phyloP scores from a whole-genome alignment of 345 rosid species.

The Syzygium jambos region DNA sequence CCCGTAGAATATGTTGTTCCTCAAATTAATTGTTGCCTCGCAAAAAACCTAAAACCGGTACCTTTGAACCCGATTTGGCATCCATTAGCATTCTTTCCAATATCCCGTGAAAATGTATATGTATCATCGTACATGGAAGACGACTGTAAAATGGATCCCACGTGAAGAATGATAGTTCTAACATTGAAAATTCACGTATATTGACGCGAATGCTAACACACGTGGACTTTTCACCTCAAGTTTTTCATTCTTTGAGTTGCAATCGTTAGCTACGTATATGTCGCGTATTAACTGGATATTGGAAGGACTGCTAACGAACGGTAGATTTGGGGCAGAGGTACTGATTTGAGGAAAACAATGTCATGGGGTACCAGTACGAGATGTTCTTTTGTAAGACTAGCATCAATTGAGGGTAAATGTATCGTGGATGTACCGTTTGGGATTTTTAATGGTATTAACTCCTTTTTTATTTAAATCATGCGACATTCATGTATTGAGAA shows the following conservation, averaged over 20 bases:
- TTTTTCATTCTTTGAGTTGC: neutral
- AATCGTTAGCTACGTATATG: too few species aligned
- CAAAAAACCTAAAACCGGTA: neutral
- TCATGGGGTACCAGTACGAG: neutral
- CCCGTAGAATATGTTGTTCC: neutral
- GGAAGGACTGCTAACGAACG: neutral
- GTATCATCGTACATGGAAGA: neutral
- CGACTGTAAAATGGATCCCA: neutral
- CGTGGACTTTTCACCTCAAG: neutral
- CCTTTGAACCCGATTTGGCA: neutral
- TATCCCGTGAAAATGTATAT: neutral
- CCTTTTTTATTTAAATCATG: neutral
- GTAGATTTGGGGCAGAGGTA: neutral
- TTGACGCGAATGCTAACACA: neutral
- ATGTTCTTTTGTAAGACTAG: neutral
- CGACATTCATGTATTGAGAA: neutral
- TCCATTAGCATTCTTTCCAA: neutral
- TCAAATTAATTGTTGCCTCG: neutral
- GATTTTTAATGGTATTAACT: neutral
- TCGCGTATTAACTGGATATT: neutral
- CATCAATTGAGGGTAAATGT: fast-evolving
- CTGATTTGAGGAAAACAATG: neutral
- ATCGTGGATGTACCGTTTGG: too few species aligned
- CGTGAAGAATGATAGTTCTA: neutral
- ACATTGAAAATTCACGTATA: neutral